phyloP scores from a whole-genome alignment of 2,329 filamentous ascomycete species.

The Myriangium duriaei region DNA sequence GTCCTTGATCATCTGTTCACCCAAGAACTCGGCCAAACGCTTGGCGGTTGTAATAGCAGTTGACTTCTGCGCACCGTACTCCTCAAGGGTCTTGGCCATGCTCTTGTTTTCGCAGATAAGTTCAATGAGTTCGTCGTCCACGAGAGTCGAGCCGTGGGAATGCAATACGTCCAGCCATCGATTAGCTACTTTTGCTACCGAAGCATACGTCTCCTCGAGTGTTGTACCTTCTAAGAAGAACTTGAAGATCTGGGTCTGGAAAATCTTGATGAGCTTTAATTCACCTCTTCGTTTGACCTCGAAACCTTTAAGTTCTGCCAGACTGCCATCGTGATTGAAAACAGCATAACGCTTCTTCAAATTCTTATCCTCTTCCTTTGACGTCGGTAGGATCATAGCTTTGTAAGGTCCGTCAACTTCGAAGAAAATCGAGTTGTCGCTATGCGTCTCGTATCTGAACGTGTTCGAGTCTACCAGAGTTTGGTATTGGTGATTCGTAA shows the following conservation, averaged over 20 bases:
- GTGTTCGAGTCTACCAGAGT: slow-evolving; percentile 65
- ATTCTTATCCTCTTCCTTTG: slow-evolving; percentile 98
- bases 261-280: slow-evolving; percentile 98
- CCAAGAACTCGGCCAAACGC: slow-evolving; percentile 87
- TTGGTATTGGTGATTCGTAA: slow-evolving; percentile 97
- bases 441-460: slow-evolving; percentile 90
- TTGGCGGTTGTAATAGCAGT: slow-evolving; percentile 98
- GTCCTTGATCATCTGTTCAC: slow-evolving; percentile 98
- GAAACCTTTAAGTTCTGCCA: slow-evolving; percentile 94
- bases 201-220: slow-evolving; percentile 73
- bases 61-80: slow-evolving; percentile 91
- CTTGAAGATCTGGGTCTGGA: slow-evolving; percentile 98
- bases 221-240: slow-evolving; percentile 92
- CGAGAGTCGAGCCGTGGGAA: slow-evolving; percentile 74
- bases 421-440: slow-evolving; percentile 98
- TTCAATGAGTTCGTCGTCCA: slow-evolving; percentile 94
- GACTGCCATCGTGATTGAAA: slow-evolving; percentile 92
- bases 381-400: slow-evolving; percentile 93
- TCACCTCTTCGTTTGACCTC: slow-evolving; percentile 96
- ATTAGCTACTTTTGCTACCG: slow-evolving; percentile 90
- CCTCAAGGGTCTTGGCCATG: slow-evolving; percentile 93
- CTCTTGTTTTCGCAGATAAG: slow-evolving; percentile 99
- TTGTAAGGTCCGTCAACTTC: slow-evolving; percentile 96
- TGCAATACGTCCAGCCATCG: slow-evolving; percentile 93
- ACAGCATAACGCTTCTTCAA: slow-evolving; percentile 98